Evolutionary conservation across 495 filamentous ascomycete genomes (phyloP).

Genomic region (Penicillium subrubescens): DNA sequence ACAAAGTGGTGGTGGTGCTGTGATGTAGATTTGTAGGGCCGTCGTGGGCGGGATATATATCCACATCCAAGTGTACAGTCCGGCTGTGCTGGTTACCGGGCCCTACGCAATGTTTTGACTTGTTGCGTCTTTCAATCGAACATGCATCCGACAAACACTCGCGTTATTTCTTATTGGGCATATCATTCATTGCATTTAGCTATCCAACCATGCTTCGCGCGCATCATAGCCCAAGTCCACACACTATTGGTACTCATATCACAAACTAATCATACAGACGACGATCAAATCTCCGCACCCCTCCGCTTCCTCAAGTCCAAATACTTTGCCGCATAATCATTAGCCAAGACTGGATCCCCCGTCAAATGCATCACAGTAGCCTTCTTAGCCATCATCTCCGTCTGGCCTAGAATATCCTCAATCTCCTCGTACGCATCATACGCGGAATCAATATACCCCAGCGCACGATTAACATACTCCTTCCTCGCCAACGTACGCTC

Average conservation of each 20-base stretch:
- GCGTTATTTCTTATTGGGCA: background rate
- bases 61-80: background rate
- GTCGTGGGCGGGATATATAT: background rate
- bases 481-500: constrained; percentile 39
- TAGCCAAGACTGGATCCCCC: constrained; percentile 69
- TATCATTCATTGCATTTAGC: background rate
- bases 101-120: background rate
- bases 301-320: constrained; percentile 54
- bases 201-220: background rate
- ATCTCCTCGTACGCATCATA: constrained; percentile 69
- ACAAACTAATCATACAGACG: background rate
- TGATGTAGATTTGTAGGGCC: background rate
- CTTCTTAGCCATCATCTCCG: constrained; percentile 86
- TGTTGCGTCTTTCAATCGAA: too few relatives aligned
- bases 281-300: constrained; percentile 19
- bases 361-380: constrained; percentile 75
- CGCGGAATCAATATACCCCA: constrained; percentile 69
- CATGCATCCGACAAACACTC: too few relatives aligned
- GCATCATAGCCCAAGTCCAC: background rate
- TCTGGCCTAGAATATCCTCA: constrained; percentile 73
- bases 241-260: background rate
- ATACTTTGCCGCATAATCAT: constrained; percentile 75
- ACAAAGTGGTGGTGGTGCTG: background rate
- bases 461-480: constrained; percentile 64
- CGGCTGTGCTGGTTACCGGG: background rate